Conservation (phyloP, 352 stramenopile genomes). For the Phytophthora brassicae region DNA sequence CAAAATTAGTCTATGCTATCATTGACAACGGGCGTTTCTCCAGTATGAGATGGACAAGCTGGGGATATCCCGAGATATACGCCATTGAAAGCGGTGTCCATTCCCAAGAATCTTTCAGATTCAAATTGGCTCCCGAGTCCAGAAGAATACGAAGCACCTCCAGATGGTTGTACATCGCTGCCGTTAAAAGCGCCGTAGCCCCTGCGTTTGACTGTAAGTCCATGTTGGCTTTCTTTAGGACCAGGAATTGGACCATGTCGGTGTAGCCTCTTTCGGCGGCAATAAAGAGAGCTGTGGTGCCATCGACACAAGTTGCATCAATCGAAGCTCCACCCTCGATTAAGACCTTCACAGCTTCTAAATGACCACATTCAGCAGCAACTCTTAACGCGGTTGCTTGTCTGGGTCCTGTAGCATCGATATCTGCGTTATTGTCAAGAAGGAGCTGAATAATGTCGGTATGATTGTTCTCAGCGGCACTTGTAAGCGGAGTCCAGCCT, state of each 20-base stretch:
- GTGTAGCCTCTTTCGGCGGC: background rate
- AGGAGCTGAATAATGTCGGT: constrained; percentile 6
- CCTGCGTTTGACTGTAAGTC: background rate
- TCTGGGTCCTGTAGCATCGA: constrained; percentile 4
- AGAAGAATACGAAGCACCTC: constrained; percentile 1
- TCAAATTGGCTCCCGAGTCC: background rate
- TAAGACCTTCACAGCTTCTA: background rate
- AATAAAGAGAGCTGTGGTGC: background rate
- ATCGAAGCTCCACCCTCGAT: background rate
- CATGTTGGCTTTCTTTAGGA: background rate
- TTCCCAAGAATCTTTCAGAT: background rate
- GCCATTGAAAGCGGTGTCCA: constrained; percentile 2
- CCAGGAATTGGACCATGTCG: background rate
- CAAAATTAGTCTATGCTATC: too few species aligned
- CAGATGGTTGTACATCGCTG: constrained; percentile 3
- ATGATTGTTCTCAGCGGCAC: background rate
- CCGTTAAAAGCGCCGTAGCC: background rate
- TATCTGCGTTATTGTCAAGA: constrained; percentile 1
- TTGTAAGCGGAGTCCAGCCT: constrained; percentile 10
- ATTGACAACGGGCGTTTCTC: background rate
- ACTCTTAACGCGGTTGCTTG: constrained; percentile 12
- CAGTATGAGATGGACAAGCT: background rate
- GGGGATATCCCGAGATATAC: background rate
- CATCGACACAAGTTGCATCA: background rate
- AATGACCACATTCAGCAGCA: constrained; percentile 1